Evolutionary conservation across 306 rosid species (phyloP), one percentile per base, ranked within the genome.

Genomic region (Rosa lucieae): DNA sequence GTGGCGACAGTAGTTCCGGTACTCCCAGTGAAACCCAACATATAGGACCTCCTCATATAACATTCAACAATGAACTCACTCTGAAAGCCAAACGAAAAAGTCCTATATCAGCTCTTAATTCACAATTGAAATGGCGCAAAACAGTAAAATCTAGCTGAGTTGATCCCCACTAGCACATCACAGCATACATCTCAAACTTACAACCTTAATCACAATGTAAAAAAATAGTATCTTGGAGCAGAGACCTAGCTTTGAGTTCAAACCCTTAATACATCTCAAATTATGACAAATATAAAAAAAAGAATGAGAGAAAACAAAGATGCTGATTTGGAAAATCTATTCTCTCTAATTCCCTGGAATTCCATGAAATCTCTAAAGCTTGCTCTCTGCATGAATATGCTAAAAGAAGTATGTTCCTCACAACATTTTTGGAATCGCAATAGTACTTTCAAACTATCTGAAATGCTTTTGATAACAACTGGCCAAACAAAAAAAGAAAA

Each of bases 31-130:
- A 95, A 95, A 26, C 97, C 99, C 0, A 97, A 91, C 79, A 92
- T 82, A 87, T 83, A 95, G 8, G 90, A 78, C 87, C 97, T 86
- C 90, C 99, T 88, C 89, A 77, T 84, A 79, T 86, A 92, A 84
- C 98, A 92, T 67, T 92, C 92, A 76, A 93, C 99, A 77, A 95
- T 95, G 89, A 95, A 95, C 87, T 95, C 99, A 71, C 99, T 91
- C 99, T 94, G 84, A 20, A 74, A 65, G 47, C 56, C 65, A 78
- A 66, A 8, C 8, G 8, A 67, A 10, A 23, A 78, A 73, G 8
- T 71, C 37, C 62, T 49, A 72, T 32, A 32, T 37, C 13, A 71
- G 37, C 11, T 71, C 21, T 47, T 3, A 15, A 14, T 49, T 72
- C 39, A 49, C 62, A 72, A 29, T 49, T 5, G 15, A 29, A 72